Conservation (phyloP, 331 rosid species). For the Rhamnella rubrinervis region DNA sequence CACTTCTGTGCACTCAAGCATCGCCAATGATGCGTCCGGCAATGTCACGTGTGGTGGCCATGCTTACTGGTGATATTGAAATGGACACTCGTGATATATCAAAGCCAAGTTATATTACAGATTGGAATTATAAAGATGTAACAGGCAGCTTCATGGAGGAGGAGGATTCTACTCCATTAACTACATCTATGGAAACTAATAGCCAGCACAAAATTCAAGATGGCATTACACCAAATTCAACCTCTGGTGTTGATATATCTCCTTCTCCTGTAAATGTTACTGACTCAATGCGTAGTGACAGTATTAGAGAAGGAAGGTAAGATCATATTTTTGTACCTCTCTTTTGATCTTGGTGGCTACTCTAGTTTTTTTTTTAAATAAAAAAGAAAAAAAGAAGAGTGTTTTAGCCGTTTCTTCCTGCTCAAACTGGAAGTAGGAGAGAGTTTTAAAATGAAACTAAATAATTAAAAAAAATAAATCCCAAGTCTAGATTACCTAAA, state of each 20-base stretch:
- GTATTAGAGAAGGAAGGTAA: constrained; percentile 29
- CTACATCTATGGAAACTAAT: not conserved
- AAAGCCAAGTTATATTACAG: constrained; percentile 36
- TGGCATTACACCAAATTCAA: no score
- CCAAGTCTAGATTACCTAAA: no score
- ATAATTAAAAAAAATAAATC: no score
- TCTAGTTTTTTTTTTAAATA: no score
- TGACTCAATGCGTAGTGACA: not conserved
- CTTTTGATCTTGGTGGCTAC: no score
- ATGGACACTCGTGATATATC: constrained; percentile 4
- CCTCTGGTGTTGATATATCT: not conserved
- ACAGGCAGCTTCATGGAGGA: constrained; percentile 16
- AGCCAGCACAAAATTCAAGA: not conserved
- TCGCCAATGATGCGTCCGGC: constrained; percentile 29
- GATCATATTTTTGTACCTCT: not conserved
- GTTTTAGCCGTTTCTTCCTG: no score
- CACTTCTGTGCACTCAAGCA: constrained; percentile 34
- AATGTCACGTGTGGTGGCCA: constrained; percentile 33
- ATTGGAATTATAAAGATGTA: constrained; percentile 22
- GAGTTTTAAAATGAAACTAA: no score
- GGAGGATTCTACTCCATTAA: constrained; percentile 3
- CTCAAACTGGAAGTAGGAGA: no score
- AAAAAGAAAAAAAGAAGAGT: no score
- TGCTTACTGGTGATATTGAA: constrained; percentile 30
- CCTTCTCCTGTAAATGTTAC: constrained; percentile 18